Evolutionary conservation across 306 rosid species (phyloP).

Genomic region (Quercus bicolor): DNA sequence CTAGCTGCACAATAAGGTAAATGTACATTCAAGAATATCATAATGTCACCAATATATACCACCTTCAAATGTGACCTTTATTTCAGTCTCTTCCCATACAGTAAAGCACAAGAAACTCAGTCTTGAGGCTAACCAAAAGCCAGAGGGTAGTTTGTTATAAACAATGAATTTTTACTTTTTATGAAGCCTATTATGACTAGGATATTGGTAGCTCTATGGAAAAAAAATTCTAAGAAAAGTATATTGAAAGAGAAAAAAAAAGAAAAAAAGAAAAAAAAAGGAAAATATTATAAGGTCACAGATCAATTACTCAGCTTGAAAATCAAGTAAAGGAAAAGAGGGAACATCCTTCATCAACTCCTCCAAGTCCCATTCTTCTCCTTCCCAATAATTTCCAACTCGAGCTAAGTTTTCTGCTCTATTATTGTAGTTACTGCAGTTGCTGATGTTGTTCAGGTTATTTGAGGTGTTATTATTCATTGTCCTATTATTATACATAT

Average conservation of each 20-base stretch:
- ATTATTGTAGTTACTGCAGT: constrained; percentile 9
- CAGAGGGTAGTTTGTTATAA: neutral
- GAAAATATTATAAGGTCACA: neutral
- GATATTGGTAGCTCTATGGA: neutral
- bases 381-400: constrained; percentile 50
- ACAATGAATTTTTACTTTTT: constrained; percentile 1
- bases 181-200: neutral
- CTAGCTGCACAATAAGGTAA: neutral
- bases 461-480: constrained; percentile 18
- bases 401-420: constrained; percentile 35
- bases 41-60: constrained; percentile 28
- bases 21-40: constrained; percentile 13
- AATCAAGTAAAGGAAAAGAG: constrained; percentile 65
- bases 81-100: constrained; percentile 25
- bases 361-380: constrained; percentile 75
- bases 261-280: neutral
- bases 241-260: neutral
- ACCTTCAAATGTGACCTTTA: constrained; percentile 34
- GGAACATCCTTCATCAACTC: constrained; percentile 87
- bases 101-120: neutral
- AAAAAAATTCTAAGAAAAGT: neutral
- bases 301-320: constrained; percentile 32
- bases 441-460: neutral
- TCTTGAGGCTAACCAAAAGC: constrained; percentile 13
- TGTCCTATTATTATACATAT: constrained; percentile 16